A percentile compares a stretch with the other conserved stretches of the same genome.
These are phyloP conservation scores for Euryodendron excelsum DNA, from an alignment of 148 eudicot genomes.

Conservation along the genomic window DNA sequence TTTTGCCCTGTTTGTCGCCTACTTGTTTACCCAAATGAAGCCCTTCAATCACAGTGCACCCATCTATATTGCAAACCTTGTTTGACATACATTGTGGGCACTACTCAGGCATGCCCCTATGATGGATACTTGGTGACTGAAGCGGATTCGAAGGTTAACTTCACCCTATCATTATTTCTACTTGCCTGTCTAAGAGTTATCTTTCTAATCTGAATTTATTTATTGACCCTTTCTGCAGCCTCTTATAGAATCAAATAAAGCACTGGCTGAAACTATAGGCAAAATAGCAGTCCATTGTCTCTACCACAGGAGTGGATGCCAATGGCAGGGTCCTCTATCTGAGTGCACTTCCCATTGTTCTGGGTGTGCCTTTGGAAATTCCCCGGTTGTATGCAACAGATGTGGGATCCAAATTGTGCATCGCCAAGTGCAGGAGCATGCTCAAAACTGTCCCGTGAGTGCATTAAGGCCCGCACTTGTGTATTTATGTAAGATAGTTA, in stretches of 20 bases:
- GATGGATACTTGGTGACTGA: slow-evolving; percentile 90
- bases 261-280: slow-evolving; percentile 72
- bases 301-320: slow-evolving; percentile 79
- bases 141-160: slow-evolving; percentile 70
- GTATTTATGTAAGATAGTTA: not conserved
- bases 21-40: slow-evolving; percentile 90
- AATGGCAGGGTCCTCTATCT: slow-evolving; percentile 83
- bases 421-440: slow-evolving; percentile 92
- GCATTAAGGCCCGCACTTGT: not conserved
- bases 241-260: slow-evolving; percentile 65
- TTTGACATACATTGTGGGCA: slow-evolving; percentile 61
- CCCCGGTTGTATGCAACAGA: slow-evolving; percentile 77
- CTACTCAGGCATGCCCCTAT: slow-evolving; percentile 77
- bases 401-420: slow-evolving; percentile 83
- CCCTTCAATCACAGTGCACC: slow-evolving; percentile 78
- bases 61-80: slow-evolving; percentile 91
- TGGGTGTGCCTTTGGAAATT: slow-evolving; percentile 76
- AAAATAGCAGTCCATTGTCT: slow-evolving; percentile 77
- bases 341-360: slow-evolving; percentile 71
- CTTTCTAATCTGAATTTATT: slow-evolving; percentile 16
- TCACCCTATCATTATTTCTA: not conserved
- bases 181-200: not conserved
- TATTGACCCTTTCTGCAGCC: slow-evolving; percentile 44
- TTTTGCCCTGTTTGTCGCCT: slow-evolving; percentile 88
- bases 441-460: slow-evolving; percentile 73